These are phyloP conservation scores for Hyphopichia khmerensis DNA, from an alignment of 1,139 yeast genomes.

Conservation along the genomic window DNA sequence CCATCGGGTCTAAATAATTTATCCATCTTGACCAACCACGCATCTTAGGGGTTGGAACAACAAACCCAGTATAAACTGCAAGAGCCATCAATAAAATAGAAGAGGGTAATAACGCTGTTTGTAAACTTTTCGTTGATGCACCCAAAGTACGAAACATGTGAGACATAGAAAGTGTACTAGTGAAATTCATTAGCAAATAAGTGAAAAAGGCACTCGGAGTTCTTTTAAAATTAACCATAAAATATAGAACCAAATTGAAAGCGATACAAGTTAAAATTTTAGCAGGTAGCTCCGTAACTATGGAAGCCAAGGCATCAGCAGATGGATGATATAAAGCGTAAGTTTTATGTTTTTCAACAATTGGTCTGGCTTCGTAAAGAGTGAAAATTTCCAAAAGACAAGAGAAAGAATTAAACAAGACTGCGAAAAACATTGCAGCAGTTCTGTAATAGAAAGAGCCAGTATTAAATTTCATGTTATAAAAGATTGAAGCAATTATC, in stretches of 20 bases:
- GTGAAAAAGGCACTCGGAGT: constrained; percentile 62
- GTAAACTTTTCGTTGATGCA: constrained; percentile 50
- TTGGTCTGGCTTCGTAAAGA: constrained; percentile 56
- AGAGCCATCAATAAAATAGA: constrained; percentile 53
- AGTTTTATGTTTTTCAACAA: constrained; percentile 59
- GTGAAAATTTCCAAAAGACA: constrained; percentile 59
- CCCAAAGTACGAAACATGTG: constrained; percentile 63
- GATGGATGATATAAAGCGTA: constrained; percentile 66
- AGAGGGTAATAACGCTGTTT: constrained; percentile 62
- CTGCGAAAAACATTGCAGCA: constrained; percentile 56
- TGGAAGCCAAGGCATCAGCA: constrained; percentile 63
- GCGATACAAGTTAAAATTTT: constrained; percentile 45
- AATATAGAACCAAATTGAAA: constrained; percentile 52
- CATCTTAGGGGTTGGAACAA: constrained; percentile 56
- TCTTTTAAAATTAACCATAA: constrained; percentile 55
- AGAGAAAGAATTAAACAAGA: constrained; percentile 55
- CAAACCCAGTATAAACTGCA: constrained; percentile 60
- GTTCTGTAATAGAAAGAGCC: constrained; percentile 56
- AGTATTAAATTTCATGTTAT: constrained; percentile 47
- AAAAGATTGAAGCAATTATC: constrained; percentile 50
- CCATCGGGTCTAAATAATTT: constrained; percentile 55
- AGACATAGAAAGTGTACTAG: constrained; percentile 52
- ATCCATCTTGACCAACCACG: constrained; percentile 68
- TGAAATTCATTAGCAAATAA: constrained; percentile 44
- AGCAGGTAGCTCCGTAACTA: constrained; percentile 58